Percentiles rank a stretch among this genome's conserved stretches.
phyloP scores from a whole-genome alignment of 305 asterid species.

The Fraxinus nigra region DNA sequence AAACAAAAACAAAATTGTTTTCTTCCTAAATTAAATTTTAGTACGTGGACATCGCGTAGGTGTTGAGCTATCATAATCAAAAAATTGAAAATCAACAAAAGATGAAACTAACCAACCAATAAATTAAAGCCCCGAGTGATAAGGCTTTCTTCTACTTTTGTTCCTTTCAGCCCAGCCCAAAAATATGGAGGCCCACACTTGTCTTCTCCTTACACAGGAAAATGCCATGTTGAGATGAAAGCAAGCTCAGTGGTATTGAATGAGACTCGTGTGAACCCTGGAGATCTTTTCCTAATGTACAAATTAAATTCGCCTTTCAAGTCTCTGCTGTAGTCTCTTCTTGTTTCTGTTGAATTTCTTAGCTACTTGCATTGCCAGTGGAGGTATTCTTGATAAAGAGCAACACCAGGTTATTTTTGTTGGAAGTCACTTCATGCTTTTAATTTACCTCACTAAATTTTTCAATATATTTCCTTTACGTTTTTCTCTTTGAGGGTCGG shows the following conservation, averaged over 20 bases:
- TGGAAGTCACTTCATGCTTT: slow-evolving; percentile 18
- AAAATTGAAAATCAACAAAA: not conserved
- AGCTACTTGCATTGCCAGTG: slow-evolving; percentile 9
- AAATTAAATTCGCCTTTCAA: slow-evolving; percentile 24
- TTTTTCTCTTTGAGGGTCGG: not conserved
- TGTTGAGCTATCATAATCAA: not conserved
- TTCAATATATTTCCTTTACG: not conserved
- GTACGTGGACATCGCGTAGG: not conserved
- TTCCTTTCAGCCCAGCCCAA: slow-evolving; percentile 12
- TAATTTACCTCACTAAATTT: slow-evolving; percentile 6
- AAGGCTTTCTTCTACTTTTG: slow-evolving; percentile 21
- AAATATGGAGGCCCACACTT: slow-evolving; percentile 3
- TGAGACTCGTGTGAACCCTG: slow-evolving; percentile 37
- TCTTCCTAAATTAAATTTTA: not conserved
- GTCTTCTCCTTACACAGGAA: not conserved
- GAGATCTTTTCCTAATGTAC: slow-evolving; percentile 9
- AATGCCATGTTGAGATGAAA: not conserved
- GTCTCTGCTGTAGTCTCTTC: not conserved
- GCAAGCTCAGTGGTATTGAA: slow-evolving; percentile 19
- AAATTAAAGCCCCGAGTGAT: slow-evolving; percentile 16
- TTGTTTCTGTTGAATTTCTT: not conserved
- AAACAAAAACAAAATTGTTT: not conserved
- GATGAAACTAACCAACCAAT: slow-evolving; percentile 14
- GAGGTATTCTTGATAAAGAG: slow-evolving; percentile 18
- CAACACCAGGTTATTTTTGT: not conserved